Evolutionary conservation across 768 basidiomycete genomes (phyloP).

Genomic region (Cyclocybe cylindracea): DNA sequence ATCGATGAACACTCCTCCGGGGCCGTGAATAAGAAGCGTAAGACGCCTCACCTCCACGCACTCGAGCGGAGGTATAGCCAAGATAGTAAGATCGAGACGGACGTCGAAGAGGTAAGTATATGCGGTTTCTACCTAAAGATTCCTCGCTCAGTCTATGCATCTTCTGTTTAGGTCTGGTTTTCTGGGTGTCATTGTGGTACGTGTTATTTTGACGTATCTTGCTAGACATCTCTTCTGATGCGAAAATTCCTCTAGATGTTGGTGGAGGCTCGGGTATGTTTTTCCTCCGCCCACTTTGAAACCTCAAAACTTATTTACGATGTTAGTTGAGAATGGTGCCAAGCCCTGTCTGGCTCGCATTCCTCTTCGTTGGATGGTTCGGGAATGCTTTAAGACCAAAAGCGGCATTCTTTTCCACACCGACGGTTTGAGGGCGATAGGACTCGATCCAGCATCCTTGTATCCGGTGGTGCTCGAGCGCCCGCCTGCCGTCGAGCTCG

Average conservation of each 20-base stretch:
- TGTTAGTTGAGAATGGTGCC: conserved; percentile 36
- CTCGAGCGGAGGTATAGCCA: conserved; percentile 30
- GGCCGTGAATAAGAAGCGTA: conserved; percentile 1
- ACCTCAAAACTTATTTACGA: background rate
- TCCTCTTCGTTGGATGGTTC: conserved; percentile 68
- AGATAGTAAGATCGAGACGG: conserved; percentile 21
- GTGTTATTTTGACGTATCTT: conserved; percentile 3
- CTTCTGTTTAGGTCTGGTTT: conserved; percentile 27
- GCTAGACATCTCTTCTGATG: background rate
- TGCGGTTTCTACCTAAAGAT: conserved; percentile 2
- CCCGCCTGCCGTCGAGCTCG: conserved; percentile 38
- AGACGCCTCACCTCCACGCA: conserved; percentile 8
- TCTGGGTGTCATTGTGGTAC: conserved; percentile 47
- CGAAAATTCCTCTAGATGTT: conserved; percentile 37
- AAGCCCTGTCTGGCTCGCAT: conserved; percentile 48
- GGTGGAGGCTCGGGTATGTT: conserved; percentile 51
- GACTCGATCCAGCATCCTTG: conserved; percentile 36
- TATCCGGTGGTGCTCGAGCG: conserved; percentile 37
- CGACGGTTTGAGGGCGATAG: conserved; percentile 40
- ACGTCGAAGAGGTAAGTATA: conserved; percentile 51
- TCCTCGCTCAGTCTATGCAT: background rate
- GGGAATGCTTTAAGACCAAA: conserved; percentile 59
- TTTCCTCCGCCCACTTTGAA: background rate
- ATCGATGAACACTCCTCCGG: too few species aligned
- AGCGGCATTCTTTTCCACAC: conserved; percentile 61